Evolutionary conservation across 2,329 filamentous ascomycete species (phyloP), one percentile per base, ranked within the genome.

Genomic region (Fusarium protoensiforme): DNA sequence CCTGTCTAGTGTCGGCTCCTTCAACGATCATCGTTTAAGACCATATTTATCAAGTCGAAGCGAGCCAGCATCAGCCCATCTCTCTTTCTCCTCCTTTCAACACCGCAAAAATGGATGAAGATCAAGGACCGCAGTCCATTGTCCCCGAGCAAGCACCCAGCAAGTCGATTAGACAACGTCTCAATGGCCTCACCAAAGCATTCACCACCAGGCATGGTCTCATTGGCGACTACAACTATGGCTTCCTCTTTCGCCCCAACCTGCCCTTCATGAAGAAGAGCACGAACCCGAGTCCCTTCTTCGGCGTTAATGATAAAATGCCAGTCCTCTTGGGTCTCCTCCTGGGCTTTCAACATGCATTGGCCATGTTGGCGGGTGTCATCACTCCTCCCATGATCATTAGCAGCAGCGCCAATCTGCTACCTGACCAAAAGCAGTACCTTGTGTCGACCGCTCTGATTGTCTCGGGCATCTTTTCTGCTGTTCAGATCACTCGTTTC

Each of bases 141-240:
- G 81, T 83, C 71, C 85, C 87, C 18, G 80, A 80, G 58, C 71
- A 78, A 33, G 72, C 78, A 8, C 79, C 81, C 20, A 80, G 74
- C 65, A 84, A 79, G 75, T 70, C 74, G 36, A 57, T 81, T 58
- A 22, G 72, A 36, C 68, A 79, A 59, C 79, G 79, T 29, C 69
- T 78, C 51, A 72, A 74, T 53, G 76, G 76, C 24, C 39, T 81
- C 22, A 70, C 67, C 35, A 83, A 82, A 67, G 83, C 84, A 7
- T 86, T 90, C 72, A 82, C 87, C 62, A 90, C 88, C 53, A 91
- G 86, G 69, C 88, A 95, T 2, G 95, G 95, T 14, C 87, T 98
- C 29, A 82, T 98, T 64, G 95, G 95, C 71, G 87, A 91, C 77
- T 98, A 98, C 82, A 93, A 98, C 87, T 98, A 98, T 87, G 93